Evolutionary conservation across 2,329 filamentous ascomycete genomes (phyloP), one percentile per base, ranked within the genome.

Genomic region (Albifimbria verrucaria): DNA sequence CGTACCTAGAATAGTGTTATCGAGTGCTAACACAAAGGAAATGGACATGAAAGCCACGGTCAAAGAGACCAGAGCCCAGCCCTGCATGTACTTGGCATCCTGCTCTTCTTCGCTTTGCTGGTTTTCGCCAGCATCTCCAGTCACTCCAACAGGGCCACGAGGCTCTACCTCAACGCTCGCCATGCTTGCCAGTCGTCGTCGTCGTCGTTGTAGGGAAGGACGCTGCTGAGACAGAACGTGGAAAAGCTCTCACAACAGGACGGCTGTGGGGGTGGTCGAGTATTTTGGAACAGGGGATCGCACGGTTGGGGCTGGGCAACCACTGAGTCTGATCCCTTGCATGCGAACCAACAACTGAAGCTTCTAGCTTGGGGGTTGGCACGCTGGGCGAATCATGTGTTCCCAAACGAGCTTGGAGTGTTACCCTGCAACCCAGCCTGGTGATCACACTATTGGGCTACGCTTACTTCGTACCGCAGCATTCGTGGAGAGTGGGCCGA

Each of bases 1-100:
- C 53, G 9, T 24, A 49, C 61, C 59, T 17, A 62, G 56, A 41
- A 64, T 62, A 41, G 50, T 62, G 9, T 58, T 63, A 43, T 64
- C 62, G 1, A 64, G 18, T 3, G 60, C 57, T 43, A 43, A 21
- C 15, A 43, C 39, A 18, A 43, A 43, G 39, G 39, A 43, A 43
- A 43, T 43, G 39, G 39, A 43, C 39, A 43, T 43, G 39, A 43
- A 43, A n/a, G 39, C 39, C n/a, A 43, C 9, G 39, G 20, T 21
- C 39, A 43, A 43, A 7, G 39, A n/a, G n/a, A 9, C 39, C 15
- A 43, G 39, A 17, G 39, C 39, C 39, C 39, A 43, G 39, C 39
- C 39, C 9, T 43, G 9, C 39, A 43, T 43, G 39, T 43, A 43
- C 39, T 21, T n/a, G 15, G 15, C n/a, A 7, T 9, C 20, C 9